These are phyloP conservation scores for Apiospora rasikravindrae DNA, from an alignment of 2,329 filamentous ascomycete genomes.

Conservation along the genomic window DNA sequence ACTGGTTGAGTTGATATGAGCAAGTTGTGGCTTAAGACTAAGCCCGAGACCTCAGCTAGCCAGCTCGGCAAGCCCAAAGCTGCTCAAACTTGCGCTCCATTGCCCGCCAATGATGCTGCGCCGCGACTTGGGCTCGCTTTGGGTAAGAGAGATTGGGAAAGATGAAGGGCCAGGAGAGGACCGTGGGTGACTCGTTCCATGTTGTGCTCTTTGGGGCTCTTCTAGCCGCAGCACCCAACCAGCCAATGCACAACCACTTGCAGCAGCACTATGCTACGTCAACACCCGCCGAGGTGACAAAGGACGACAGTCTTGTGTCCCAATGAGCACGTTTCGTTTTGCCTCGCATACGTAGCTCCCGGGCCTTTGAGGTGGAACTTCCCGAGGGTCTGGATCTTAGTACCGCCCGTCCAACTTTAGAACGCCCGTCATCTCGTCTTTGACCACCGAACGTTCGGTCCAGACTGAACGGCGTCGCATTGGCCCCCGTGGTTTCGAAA, in stretches of 20 bases:
- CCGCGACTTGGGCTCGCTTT: not conserved
- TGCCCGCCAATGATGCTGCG: not conserved
- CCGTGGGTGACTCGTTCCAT: not conserved
- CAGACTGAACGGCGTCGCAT: not conserved
- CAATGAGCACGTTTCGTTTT: not conserved
- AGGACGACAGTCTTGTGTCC: not conserved
- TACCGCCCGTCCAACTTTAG: not conserved
- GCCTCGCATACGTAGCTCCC: not conserved
- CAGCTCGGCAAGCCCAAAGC: not conserved
- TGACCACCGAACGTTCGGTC: not conserved
- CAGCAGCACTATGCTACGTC: not conserved
- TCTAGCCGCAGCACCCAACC: not conserved
- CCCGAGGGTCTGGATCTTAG: not conserved
- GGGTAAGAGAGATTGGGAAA: not conserved
- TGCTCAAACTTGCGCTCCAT: slow-evolving; percentile 16
- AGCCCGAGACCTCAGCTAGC: not conserved
- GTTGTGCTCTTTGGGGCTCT: not conserved
- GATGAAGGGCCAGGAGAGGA: not conserved
- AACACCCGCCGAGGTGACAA: not conserved
- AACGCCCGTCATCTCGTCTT: not conserved
- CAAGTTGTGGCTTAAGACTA: slow-evolving; percentile 46
- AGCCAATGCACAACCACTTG: not conserved
- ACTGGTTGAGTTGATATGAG: slow-evolving; percentile 45
- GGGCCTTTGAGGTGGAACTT: not conserved
- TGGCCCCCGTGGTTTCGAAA: not conserved